Percentiles rank a stretch among this genome's conserved stretches.
Conservation (phyloP, 176 grass and related monocot species). For the Rhynchospora tenuis region DNA sequence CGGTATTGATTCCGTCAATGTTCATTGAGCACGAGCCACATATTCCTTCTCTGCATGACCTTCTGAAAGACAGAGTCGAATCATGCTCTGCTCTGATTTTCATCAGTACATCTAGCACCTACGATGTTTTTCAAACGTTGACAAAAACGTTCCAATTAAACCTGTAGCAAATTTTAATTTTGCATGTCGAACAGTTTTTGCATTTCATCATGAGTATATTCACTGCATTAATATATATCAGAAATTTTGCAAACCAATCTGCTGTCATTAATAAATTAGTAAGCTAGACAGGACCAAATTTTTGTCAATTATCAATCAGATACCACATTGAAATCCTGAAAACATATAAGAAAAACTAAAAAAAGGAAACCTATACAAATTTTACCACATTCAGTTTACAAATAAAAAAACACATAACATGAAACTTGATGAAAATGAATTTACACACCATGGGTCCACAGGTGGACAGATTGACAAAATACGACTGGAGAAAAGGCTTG, state of each 20-base stretch:
- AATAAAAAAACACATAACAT: neutral
- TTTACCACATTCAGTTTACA: neutral
- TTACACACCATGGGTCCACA: conserved; percentile 53
- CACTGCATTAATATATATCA: too few species aligned
- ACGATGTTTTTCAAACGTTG: neutral
- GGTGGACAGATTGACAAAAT: conserved; percentile 44
- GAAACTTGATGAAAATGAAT: neutral
- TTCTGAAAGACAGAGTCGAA: conserved; percentile 45
- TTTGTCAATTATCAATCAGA: neutral
- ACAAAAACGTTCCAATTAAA: neutral
- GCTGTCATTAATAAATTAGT: neutral
- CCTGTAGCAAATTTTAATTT: neutral
- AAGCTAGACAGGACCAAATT: neutral
- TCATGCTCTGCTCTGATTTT: conserved; percentile 76
- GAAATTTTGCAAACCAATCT: neutral
- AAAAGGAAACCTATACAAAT: neutral
- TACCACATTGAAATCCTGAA: neutral
- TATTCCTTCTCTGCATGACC: conserved; percentile 77
- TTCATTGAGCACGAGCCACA: conserved; percentile 70
- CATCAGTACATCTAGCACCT: conserved; percentile 65
- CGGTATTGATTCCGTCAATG: conserved; percentile 70
- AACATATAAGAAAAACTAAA: neutral
- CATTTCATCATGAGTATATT: too few species aligned
- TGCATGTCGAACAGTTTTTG: neutral
- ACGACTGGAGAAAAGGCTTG: conserved; percentile 58